Evolutionary conservation across 2,329 filamentous ascomycete genomes (phyloP).

Genomic region (Blumeria graminis): DNA sequence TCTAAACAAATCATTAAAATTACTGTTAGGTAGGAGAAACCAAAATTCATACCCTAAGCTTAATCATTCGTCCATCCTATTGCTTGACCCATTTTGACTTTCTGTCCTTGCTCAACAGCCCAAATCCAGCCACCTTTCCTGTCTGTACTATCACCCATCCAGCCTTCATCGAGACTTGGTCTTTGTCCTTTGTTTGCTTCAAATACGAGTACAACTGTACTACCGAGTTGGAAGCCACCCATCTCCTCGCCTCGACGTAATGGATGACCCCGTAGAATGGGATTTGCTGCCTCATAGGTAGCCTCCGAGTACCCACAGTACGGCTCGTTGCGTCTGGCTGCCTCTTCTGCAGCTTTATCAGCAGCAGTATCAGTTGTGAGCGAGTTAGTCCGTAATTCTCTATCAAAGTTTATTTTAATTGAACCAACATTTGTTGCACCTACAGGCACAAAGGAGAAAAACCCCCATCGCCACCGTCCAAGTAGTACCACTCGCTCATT

Average conservation of each 20-base stretch:
- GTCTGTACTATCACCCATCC: slow-evolving; percentile 25
- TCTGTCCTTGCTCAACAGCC: slow-evolving; percentile 69
- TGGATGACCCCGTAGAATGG: slow-evolving; percentile 59
- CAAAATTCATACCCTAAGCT: slow-evolving; percentile 1
- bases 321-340: slow-evolving; percentile 48
- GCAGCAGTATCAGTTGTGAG: slow-evolving; percentile 81
- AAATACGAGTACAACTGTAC: slow-evolving; percentile 86
- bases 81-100: slow-evolving; percentile 69
- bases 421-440: slow-evolving; percentile 94
- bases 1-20: too few relatives aligned
- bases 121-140: slow-evolving; percentile 55
- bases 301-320: slow-evolving; percentile 88
- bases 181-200: slow-evolving; percentile 53
- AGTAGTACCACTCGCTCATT: slow-evolving; percentile 90
- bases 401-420: slow-evolving; percentile 92
- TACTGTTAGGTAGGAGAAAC: not conserved
- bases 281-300: slow-evolving; percentile 56
- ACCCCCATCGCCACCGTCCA: slow-evolving; percentile 87
- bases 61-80: slow-evolving; percentile 47
- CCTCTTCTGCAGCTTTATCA: slow-evolving; percentile 62
- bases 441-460: slow-evolving; percentile 89
- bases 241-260: slow-evolving; percentile 81
- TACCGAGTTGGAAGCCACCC: slow-evolving; percentile 91
- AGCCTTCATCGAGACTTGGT: slow-evolving; percentile 34
- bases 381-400: slow-evolving; percentile 78